Conservation (phyloP, 768 basidiomycete genomes). For the Psilocybe subaeruginosa region DNA sequence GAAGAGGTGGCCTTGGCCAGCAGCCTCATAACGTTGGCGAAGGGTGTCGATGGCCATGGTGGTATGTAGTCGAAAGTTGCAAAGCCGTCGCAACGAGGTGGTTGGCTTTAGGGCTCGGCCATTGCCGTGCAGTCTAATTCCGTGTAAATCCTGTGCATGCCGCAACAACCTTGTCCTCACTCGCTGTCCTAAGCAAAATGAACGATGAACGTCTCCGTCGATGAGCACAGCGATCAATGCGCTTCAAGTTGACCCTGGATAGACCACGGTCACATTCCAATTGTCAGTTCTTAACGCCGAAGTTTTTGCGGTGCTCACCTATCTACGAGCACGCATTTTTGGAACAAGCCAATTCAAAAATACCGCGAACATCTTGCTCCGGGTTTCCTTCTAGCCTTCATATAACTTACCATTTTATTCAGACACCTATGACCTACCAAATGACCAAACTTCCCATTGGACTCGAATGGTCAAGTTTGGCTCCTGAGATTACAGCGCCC, state of each 20-base stretch:
- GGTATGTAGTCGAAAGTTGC: slow-evolving; percentile 20
- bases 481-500: not conserved
- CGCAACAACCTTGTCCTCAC: not conserved
- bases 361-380: not conserved
- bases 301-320: not conserved
- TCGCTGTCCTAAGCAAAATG: not conserved
- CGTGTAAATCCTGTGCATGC: not conserved
- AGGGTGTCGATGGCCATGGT: slow-evolving; percentile 63
- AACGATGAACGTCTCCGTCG: not conserved
- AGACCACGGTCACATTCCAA: not conserved
- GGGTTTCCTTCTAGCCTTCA: not conserved
- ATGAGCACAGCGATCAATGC: not conserved
- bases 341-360: not conserved
- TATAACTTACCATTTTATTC: not conserved
- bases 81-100: slow-evolving; percentile 10
- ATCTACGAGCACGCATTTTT: not conserved
- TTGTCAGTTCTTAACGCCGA: not conserved
- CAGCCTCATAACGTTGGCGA: slow-evolving; percentile 69
- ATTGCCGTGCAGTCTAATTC: slow-evolving; percentile 18
- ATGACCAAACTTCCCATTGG: not conserved
- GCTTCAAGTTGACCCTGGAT: not conserved
- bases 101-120: slow-evolving; percentile 20
- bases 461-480: not conserved
- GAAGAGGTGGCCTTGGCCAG: slow-evolving; percentile 89
- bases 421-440: not conserved